Evolutionary conservation across 108 stramenopile species (phyloP), one percentile per base, ranked within the genome.

Genomic region (Fistulifera solaris): DNA sequence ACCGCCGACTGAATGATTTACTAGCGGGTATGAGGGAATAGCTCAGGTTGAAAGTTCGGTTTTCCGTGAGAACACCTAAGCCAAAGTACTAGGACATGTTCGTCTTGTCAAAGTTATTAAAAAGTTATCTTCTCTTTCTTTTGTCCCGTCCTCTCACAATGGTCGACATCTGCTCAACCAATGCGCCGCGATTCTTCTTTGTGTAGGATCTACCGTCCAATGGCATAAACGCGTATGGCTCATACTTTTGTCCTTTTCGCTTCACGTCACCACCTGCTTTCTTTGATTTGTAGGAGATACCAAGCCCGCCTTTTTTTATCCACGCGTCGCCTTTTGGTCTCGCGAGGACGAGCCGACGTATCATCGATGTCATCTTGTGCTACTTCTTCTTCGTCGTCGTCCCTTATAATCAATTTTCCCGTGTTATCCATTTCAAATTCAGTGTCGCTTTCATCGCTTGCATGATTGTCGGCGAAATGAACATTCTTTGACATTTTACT

Each of bases 181-280:
- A 80, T 10, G 71, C 63, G 14, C 72, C 66, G 22, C 91, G 63
- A 45, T 93, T 90, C 63, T 94, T 94, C 71, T 86, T 91, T 0
- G 89, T 68, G 41, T 85, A 89, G 45, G 65, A 77, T 46, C 80
- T 86, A 0, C 86, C 87, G 65, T 96, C 85, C 56, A 96, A 46
- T 24, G 93, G 93, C 25, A 96, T 82, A 62, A 77, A 96, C 0
- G 95, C 95, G 58, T 94, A 94, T 11, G 95, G 95, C 55, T 94
- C 91, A 51, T 76, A 84, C 68, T 85, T 87, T 41, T 85, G 84
- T 19, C 83, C 90, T 74, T 93, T 90, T 51, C 80, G 83, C 65
- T 63, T 85, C 22, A 86, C 85, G 70, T 96, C 95, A 17, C 95
- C 95, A 11, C 95, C 95, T 31, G 92, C 86, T 64, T 91, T 94